These are phyloP conservation scores for Cyclotella baltica DNA, from an alignment of 108 stramenopile species.

Conservation along the genomic window DNA sequence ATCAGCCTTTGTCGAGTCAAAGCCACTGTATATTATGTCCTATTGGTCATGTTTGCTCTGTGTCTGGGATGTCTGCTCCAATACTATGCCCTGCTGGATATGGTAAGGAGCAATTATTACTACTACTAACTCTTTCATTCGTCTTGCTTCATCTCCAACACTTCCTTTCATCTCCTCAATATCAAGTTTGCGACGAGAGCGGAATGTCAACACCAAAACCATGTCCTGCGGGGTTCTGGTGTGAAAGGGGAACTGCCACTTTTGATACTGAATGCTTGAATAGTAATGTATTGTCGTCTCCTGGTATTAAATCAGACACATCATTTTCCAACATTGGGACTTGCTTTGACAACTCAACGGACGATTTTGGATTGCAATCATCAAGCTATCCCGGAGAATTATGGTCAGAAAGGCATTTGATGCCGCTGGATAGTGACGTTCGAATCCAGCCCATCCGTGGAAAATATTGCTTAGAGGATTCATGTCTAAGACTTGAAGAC, in stretches of 20 bases:
- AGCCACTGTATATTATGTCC: constrained; percentile 68
- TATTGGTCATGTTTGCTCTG: constrained; percentile 81
- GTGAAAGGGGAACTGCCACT: constrained; percentile 61
- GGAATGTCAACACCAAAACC: constrained; percentile 59
- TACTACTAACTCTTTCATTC: neutral
- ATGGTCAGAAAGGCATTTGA: constrained; percentile 52
- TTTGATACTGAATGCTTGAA: constrained; percentile 39
- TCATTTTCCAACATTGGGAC: constrained; percentile 29
- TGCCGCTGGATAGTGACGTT: constrained; percentile 48
- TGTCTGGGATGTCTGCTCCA: constrained; percentile 68
- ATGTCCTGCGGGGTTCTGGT: constrained; percentile 78
- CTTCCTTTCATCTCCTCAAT: neutral
- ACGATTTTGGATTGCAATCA: constrained; percentile 57
- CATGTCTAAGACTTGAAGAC: constrained; percentile 71
- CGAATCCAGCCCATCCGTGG: constrained; percentile 66
- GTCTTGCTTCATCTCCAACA: neutral
- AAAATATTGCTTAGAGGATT: constrained; percentile 44
- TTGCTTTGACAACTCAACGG: constrained; percentile 85
- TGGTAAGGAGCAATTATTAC: constrained; percentile 30
- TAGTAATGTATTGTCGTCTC: constrained; percentile 3
- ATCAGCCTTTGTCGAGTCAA: constrained; percentile 70
- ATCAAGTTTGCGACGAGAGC: constrained; percentile 62
- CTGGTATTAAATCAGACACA: neutral
- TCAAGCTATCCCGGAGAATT: constrained; percentile 41
- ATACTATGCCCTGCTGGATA: constrained; percentile 76